Percentiles rank a stretch among this genome's conserved stretches.
Conservation (phyloP, 2,329 filamentous ascomycete species). For the Aspergillus tamarii region DNA sequence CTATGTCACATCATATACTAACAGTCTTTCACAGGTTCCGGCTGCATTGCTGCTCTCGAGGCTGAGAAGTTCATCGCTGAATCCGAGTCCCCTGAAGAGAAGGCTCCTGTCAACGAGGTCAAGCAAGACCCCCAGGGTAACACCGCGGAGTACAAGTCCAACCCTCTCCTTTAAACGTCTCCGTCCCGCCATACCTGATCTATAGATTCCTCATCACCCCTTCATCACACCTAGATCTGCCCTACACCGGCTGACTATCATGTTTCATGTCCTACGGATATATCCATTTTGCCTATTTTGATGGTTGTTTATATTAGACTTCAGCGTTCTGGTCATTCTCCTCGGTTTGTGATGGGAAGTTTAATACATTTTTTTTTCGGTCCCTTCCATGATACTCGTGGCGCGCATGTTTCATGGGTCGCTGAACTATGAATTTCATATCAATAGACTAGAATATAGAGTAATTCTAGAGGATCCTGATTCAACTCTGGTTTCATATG, state of each 20-base stretch:
- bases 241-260: background rate
- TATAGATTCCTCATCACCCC: background rate
- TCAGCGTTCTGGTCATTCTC: conserved; percentile 19
- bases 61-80: conserved; percentile 92
- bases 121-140: conserved; percentile 52
- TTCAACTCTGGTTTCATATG: background rate
- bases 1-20: conserved; percentile 17
- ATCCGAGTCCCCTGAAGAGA: conserved; percentile 60
- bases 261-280: conserved; percentile 11
- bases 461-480: conserved; percentile 7
- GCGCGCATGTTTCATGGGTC: background rate
- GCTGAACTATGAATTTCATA: conserved; percentile 1
- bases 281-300: conserved; percentile 12
- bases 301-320: conserved; percentile 27
- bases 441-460: conserved; percentile 13
- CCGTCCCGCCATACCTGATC: background rate
- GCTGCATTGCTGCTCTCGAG: conserved; percentile 93
- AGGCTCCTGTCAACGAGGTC: conserved; percentile 38
- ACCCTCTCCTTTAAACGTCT: conserved; percentile 61
- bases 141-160: conserved; percentile 62
- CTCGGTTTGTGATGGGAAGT: conserved; percentile 6
- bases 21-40: conserved; percentile 65
- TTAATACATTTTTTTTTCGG: conserved; percentile 7
- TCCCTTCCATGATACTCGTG: conserved; percentile 8
- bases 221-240: conserved; percentile 4